These are phyloP conservation scores for Boletellus ananas DNA, from an alignment of 768 basidiomycete genomes.

Conservation along the genomic window DNA sequence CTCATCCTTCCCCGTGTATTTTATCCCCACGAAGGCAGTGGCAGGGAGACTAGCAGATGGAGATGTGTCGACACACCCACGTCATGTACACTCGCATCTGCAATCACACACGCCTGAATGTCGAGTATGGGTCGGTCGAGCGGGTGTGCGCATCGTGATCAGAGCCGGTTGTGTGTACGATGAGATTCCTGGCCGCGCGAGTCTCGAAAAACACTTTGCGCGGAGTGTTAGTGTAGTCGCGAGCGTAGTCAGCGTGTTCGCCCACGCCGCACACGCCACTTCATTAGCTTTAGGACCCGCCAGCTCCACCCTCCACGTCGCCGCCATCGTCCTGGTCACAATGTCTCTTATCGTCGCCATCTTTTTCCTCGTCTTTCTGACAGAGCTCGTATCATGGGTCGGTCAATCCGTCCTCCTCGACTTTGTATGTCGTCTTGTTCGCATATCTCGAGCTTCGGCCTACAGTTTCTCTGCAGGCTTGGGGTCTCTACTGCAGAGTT, in stretches of 20 bases:
- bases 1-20: background rate
- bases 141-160: too few species aligned
- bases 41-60: conserved; percentile 9
- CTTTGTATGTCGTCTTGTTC: conserved; percentile 49
- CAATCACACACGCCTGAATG: too few species aligned
- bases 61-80: conserved; percentile 16
- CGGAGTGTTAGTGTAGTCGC: too few species aligned
- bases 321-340: conserved; percentile 3
- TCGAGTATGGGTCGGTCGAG: too few species aligned
- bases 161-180: too few species aligned
- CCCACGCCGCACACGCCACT: background rate
- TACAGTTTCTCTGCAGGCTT: conserved; percentile 49
- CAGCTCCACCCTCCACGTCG: background rate
- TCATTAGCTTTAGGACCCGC: too few species aligned
- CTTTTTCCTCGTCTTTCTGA: conserved; percentile 76
- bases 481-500: conserved; percentile 62
- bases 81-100: conserved; percentile 27
- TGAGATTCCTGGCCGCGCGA: too few species aligned
- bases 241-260: conserved; percentile 16
- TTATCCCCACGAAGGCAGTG: background rate
- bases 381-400: conserved; percentile 84
- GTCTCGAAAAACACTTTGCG: too few species aligned
- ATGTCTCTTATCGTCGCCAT: conserved; percentile 84
- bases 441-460: conserved; percentile 2
- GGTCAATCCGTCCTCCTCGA: conserved; percentile 83